Conservation (phyloP, 208 protist species). For the Leishmania tarentolae region DNA sequence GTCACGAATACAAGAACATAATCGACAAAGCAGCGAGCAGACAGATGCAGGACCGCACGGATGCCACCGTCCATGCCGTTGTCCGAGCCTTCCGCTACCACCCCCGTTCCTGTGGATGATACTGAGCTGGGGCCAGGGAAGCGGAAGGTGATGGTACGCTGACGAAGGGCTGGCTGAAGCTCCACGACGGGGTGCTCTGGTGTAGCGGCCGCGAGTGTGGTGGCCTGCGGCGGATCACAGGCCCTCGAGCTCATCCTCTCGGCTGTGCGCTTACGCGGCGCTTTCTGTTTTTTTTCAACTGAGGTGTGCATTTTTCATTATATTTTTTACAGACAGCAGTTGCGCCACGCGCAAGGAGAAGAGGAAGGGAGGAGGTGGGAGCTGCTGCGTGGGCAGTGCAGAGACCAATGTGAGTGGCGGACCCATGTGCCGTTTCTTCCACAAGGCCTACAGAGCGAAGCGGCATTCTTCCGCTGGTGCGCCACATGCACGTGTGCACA, state of each 20-base stretch:
- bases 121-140: background rate
- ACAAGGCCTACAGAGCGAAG: background rate
- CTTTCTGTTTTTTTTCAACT: background rate
- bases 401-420: background rate
- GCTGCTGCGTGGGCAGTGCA: background rate
- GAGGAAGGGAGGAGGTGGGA: background rate
- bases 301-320: background rate
- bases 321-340: no score
- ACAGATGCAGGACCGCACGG: conserved; percentile 43
- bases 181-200: conserved; percentile 3
- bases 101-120: background rate
- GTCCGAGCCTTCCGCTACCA: background rate
- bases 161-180: conserved; percentile 26
- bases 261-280: background rate
- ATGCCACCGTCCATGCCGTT: background rate
- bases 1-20: conserved; percentile 70
- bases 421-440: background rate
- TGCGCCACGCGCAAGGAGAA: no score
- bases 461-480: background rate
- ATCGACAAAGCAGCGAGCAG: conserved; percentile 70
- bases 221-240: background rate
- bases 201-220: background rate
- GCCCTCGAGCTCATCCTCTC: background rate
- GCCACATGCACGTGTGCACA: background rate
- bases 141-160: conserved; percentile 24